Evolutionary conservation across 2,329 filamentous ascomycete species (phyloP).

Genomic region (Xylariales sp.): DNA sequence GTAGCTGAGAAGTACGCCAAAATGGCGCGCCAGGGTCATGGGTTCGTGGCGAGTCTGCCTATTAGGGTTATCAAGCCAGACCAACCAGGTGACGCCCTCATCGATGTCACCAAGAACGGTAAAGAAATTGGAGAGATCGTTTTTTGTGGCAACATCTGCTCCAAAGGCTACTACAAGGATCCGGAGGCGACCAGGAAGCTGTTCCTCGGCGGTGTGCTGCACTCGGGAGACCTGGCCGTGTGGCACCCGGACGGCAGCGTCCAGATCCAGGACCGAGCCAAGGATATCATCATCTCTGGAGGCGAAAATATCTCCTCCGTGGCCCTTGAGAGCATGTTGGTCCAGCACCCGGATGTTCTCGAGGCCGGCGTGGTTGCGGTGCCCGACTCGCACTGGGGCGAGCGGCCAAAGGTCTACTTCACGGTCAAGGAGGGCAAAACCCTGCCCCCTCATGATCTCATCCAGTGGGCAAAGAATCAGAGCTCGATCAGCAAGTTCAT

Average conservation of each 20-base stretch:
- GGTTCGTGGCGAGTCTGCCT: constrained; percentile 78
- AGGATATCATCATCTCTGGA: constrained; percentile 97
- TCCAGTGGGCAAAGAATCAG: constrained; percentile 79
- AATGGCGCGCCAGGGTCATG: constrained; percentile 94
- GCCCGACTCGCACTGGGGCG: constrained; percentile 87
- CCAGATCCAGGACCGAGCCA: constrained; percentile 89
- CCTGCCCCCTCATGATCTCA: constrained; percentile 63
- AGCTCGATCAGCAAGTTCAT: constrained; percentile 87
- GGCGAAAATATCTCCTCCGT: constrained; percentile 97
- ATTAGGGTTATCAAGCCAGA: constrained; percentile 79
- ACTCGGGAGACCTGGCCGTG: constrained; percentile 89
- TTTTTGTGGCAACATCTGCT: constrained; percentile 87
- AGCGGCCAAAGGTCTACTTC: constrained; percentile 90
- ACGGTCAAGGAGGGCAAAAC: constrained; percentile 68
- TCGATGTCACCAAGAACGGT: constrained; percentile 66
- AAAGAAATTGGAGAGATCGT: constrained; percentile 80
- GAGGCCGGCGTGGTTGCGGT: constrained; percentile 91
- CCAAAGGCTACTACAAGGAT: constrained; percentile 90
- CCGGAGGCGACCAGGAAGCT: constrained; percentile 78
- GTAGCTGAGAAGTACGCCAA: constrained; percentile 73
- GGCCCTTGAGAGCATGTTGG: constrained; percentile 84
- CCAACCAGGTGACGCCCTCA: constrained; percentile 59
- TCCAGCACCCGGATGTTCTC: constrained; percentile 81
- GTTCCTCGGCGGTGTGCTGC: constrained; percentile 80
- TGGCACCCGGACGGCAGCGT: constrained; percentile 88